Evolutionary conservation across 2,329 filamentous ascomycete species (phyloP).

Genomic region (Annulohypoxylon truncatum): DNA sequence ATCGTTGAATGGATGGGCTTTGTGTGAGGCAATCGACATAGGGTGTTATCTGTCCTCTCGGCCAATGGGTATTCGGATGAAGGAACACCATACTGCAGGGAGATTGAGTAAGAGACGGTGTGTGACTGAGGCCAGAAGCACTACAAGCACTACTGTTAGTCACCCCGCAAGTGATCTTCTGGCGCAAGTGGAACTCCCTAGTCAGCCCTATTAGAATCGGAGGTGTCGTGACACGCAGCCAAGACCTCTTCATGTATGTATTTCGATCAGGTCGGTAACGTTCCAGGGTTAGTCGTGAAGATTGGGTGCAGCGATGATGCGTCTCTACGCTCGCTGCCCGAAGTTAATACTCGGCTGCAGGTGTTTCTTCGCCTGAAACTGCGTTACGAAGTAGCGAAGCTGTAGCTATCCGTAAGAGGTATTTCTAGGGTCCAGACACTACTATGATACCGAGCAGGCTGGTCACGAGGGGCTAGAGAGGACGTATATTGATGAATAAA

Average conservation of each 20-base stretch:
- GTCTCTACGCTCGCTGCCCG: conserved; percentile 21
- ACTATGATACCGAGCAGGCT: background rate
- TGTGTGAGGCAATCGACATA: conserved; percentile 30
- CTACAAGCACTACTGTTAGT: conserved; percentile 25
- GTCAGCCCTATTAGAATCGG: conserved; percentile 40
- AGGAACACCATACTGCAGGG: conserved; percentile 23
- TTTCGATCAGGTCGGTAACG: conserved; percentile 28
- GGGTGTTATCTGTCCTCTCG: conserved; percentile 20
- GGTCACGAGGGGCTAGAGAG: background rate
- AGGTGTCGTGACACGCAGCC: conserved; percentile 35
- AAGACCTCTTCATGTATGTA: conserved; percentile 25
- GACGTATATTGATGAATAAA: background rate
- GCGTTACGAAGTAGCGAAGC: background rate
- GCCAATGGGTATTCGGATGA: conserved; percentile 32
- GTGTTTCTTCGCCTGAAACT: conserved; percentile 17
- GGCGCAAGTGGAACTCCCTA: conserved; percentile 23
- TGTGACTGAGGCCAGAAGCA: conserved; percentile 32
- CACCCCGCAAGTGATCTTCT: conserved; percentile 37
- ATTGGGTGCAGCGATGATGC: conserved; percentile 15
- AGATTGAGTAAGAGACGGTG: conserved; percentile 31
- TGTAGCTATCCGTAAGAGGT: background rate
- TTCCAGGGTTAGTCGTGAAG: conserved; percentile 22
- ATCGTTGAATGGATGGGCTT: conserved; percentile 29
- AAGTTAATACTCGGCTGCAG: conserved; percentile 2
- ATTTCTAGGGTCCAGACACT: conserved; percentile 3